These are phyloP conservation scores for Neoarthrinium moseri DNA, from an alignment of 2,329 filamentous ascomycete genomes.

Conservation along the genomic window DNA sequence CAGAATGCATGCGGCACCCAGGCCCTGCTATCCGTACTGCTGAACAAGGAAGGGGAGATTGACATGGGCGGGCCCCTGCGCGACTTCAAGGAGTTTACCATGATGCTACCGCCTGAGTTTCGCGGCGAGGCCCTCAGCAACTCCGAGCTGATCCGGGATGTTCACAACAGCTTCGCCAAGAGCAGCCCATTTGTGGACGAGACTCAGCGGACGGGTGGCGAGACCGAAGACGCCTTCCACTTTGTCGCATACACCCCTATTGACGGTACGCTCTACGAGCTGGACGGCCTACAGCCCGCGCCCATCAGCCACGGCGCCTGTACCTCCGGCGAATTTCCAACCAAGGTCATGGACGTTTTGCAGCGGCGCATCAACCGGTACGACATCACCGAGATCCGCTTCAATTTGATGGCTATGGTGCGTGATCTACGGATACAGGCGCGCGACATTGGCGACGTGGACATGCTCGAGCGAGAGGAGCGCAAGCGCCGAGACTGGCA, in stretches of 20 bases:
- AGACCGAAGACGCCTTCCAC: constrained; percentile 89
- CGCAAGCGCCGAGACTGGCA: constrained; percentile 82
- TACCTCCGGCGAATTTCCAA: constrained; percentile 67
- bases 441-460: constrained; percentile 76
- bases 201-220: constrained; percentile 69
- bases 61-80: constrained; percentile 69
- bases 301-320: constrained; percentile 87
- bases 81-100: constrained; percentile 86
- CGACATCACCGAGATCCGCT: constrained; percentile 83
- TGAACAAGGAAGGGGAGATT: constrained; percentile 72
- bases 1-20: constrained; percentile 98
- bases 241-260: constrained; percentile 93
- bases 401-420: constrained; percentile 93
- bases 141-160: constrained; percentile 68
- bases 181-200: constrained; percentile 92
- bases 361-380: constrained; percentile 83
- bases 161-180: constrained; percentile 88
- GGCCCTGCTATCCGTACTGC: constrained; percentile 83
- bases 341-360: constrained; percentile 81
- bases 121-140: constrained; percentile 61
- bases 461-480: constrained; percentile 76
- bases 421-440: constrained; percentile 77
- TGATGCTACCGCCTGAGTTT: constrained; percentile 74
- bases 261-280: constrained; percentile 80
- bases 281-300: constrained; percentile 90